These are phyloP conservation scores for Pisolithus marmoratus DNA, from an alignment of 768 basidiomycete species.

Conservation along the genomic window DNA sequence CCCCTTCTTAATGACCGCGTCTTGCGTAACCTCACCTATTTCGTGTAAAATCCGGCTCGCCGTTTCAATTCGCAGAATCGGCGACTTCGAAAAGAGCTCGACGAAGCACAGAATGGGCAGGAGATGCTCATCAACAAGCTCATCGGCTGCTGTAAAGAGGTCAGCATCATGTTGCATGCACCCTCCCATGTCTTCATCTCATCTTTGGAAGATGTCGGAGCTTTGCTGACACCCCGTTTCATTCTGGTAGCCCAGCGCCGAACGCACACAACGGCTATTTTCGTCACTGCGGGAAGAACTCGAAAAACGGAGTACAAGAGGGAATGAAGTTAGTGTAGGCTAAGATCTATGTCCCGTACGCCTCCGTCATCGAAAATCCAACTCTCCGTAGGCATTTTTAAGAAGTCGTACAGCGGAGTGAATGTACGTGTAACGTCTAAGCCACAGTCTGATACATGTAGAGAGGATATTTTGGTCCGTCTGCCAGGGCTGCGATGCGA, in stretches of 20 bases:
- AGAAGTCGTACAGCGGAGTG: neutral
- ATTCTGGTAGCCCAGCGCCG: slow-evolving; percentile 62
- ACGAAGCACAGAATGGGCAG: slow-evolving; percentile 75
- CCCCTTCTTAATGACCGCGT: neutral
- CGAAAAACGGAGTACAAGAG: slow-evolving; percentile 58
- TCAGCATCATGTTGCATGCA: slow-evolving; percentile 28
- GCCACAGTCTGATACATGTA: neutral
- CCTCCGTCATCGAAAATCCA: too few relatives aligned
- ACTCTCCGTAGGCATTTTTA: neutral
- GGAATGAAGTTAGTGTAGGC: slow-evolving; percentile 38
- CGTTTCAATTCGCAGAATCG: slow-evolving; percentile 40
- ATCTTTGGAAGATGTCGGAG: neutral
- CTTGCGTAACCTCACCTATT: neutral
- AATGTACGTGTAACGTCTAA: neutral
- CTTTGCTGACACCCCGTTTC: neutral
- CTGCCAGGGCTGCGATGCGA: neutral
- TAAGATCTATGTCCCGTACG: neutral
- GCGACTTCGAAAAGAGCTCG: slow-evolving; percentile 69
- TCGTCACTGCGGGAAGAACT: slow-evolving; percentile 78
- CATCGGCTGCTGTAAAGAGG: slow-evolving; percentile 84
- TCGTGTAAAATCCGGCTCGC: neutral
- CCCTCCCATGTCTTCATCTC: neutral
- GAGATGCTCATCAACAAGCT: slow-evolving; percentile 79
- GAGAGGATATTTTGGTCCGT: slow-evolving; percentile 4
- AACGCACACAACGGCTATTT: slow-evolving; percentile 76